Base-by-base conservation (phyloP, 1,139 yeast species). In the Candida pseudocylindracea region DNA sequence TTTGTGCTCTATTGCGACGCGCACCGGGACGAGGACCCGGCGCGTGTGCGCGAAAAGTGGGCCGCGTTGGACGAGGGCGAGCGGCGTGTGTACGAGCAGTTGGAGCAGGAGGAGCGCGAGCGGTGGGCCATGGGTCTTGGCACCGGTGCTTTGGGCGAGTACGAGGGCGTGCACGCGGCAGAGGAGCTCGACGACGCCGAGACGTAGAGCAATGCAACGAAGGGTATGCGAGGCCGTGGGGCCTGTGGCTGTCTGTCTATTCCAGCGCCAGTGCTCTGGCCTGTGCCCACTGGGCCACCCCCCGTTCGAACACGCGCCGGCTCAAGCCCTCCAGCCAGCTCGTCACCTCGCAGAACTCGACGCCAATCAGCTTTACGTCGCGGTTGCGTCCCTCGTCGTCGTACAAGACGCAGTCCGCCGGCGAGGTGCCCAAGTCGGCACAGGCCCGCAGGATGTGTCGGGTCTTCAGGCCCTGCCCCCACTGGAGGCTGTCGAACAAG, bases 381-480 rank as follows among this genome's bases (percentile, higher is more conserved):
- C 54, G 55, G 42, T 75, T 75, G 38, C 88, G 55, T 36, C 46
- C 39, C 45, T 75, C 88, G 45, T 75, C 88, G 45, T 75, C 88
- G 43, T 63, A 76, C 33, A 76, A 57, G 10, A 75, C 55, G 57
- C 72, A 67, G 27, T 69, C 52, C n/a, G 63, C 69, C n/a, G 44
- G 33, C 27, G 46, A 45, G 34, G 57, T 34, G 1, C 45, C 43
- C 6, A 68, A 52, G 29, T 54, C 60, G 34, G 55, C 49, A 2
- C 63, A 60, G 1, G 67, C 63, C 32, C 55, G 55, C 26, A 49
- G 45, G 33, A 76, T 67, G 45, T 76, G 91, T 29, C 52, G 55
- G 11, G 57, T 57, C 44, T 76, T 76, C n/a, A 72, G 53, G 2
- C 73, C 72, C 30, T 62, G 60, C 0, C 83, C 81, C 76, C 78